These are phyloP conservation scores for Coniferiporia weirii DNA, from an alignment of 1,284 basidiomycete genomes.

Conservation along the genomic window DNA sequence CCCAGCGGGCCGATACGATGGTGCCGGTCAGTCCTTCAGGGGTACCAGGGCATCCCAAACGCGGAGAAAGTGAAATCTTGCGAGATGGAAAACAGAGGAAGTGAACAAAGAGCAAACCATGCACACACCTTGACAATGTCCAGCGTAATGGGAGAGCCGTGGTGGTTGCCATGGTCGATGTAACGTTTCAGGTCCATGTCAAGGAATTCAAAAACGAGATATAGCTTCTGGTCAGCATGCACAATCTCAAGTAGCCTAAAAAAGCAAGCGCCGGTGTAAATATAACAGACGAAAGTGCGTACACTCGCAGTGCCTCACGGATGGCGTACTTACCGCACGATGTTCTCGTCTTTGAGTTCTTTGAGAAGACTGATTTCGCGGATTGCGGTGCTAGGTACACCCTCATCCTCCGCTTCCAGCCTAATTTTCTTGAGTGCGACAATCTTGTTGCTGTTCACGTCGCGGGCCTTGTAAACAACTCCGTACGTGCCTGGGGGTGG, in stretches of 20 bases:
- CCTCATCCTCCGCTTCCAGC: conserved; percentile 96
- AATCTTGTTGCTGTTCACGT: conserved; percentile 68
- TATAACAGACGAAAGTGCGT: background rate
- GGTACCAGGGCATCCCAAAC: background rate
- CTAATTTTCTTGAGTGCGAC: conserved; percentile 98
- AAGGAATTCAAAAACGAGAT: conserved; percentile 94
- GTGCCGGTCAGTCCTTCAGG: background rate
- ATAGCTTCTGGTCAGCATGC: conserved; percentile 94
- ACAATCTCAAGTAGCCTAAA: conserved; percentile 92
- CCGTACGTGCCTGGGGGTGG: conserved; percentile 84
- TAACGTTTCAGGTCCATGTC: conserved; percentile 95
- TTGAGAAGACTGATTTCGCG: conserved; percentile 96
- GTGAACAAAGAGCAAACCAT: too few species aligned
- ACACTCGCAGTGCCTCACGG: conserved; percentile 9
- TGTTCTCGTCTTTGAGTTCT: conserved; percentile 93
- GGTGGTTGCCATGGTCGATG: conserved; percentile 82
- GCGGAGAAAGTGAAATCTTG: background rate
- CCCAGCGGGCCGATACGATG: background rate
- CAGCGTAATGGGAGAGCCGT: conserved; percentile 63
- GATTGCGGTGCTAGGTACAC: conserved; percentile 96
- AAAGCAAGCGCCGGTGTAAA: conserved; percentile 16
- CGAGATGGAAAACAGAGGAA: background rate
- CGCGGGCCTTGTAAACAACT: conserved; percentile 92
- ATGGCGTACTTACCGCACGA: conserved; percentile 65
- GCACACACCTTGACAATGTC: conserved; percentile 80